Evolutionary conservation across 768 basidiomycete genomes (phyloP).

Genomic region (Bullera alba): DNA sequence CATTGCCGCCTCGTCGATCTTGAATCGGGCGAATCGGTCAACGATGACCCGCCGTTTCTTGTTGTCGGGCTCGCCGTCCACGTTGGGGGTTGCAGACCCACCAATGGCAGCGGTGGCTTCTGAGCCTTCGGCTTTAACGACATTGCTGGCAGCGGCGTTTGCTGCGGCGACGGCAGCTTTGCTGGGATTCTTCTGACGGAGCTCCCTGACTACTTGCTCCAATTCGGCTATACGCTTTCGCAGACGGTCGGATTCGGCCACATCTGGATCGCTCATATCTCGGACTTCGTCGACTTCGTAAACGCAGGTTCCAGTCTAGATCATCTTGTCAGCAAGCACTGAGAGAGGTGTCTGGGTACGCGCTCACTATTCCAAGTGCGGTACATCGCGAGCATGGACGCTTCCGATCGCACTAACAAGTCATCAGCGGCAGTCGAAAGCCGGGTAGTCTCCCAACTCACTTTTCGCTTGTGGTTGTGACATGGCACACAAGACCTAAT

Average conservation of each 20-base stretch:
- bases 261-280: slow-evolving; percentile 72
- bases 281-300: slow-evolving; percentile 72
- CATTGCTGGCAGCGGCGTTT: neutral
- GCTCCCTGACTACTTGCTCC: slow-evolving; percentile 81
- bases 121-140: neutral
- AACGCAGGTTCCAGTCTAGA: slow-evolving; percentile 82
- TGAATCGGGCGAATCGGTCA: slow-evolving; percentile 38
- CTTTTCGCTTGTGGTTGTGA: slow-evolving; percentile 91
- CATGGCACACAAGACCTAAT: slow-evolving; percentile 75
- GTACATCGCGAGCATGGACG: slow-evolving; percentile 86
- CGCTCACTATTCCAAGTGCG: slow-evolving; percentile 68
- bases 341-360: neutral
- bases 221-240: slow-evolving; percentile 85
- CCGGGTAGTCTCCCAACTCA: slow-evolving; percentile 43
- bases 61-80: slow-evolving; percentile 9
- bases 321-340: slow-evolving; percentile 8
- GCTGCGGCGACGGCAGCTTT: slow-evolving; percentile 3
- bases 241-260: slow-evolving; percentile 80
- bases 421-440: neutral
- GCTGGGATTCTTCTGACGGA: slow-evolving; percentile 50
- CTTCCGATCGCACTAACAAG: slow-evolving; percentile 79
- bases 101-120: neutral
- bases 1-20: slow-evolving; percentile 38
- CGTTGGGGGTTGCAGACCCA: neutral
- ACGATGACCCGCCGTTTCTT: slow-evolving; percentile 39